These are phyloP conservation scores for Volvox carteri DNA, from an alignment of 163 green algal species.

Conservation along the genomic window DNA sequence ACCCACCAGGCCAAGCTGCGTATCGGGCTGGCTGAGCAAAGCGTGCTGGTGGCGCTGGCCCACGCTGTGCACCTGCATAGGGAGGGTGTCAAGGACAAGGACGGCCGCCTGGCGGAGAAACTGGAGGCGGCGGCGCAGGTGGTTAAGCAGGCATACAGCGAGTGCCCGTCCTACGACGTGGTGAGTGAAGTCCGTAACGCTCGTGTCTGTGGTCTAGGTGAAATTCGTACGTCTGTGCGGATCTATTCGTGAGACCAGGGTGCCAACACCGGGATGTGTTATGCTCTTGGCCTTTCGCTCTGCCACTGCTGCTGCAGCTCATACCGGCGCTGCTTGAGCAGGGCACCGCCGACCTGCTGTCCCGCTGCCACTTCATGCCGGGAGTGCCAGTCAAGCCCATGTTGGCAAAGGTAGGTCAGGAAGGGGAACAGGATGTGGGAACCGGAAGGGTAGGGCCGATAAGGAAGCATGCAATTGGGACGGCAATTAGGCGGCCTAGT, in stretches of 20 bases:
- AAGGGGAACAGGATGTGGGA: not conserved
- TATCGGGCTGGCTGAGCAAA: slow-evolving; percentile 97
- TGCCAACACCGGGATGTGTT: too few species aligned
- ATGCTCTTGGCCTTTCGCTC: not conserved
- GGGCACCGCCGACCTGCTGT: slow-evolving; percentile 30
- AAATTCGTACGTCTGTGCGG: too few species aligned
- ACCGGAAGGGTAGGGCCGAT: too few species aligned
- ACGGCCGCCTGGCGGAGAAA: slow-evolving; percentile 75
- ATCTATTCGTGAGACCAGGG: too few species aligned
- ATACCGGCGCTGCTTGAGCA: slow-evolving; percentile 89
- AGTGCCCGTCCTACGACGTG: slow-evolving; percentile 93
- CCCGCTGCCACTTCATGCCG: slow-evolving; percentile 89
- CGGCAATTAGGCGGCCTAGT: too few species aligned
- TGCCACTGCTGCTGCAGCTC: slow-evolving; percentile 64
- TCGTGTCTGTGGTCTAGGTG: too few species aligned
- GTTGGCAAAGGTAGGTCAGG: slow-evolving; percentile 93
- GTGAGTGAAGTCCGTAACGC: slow-evolving; percentile 51
- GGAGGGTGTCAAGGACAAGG: slow-evolving; percentile 59
- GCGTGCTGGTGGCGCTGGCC: slow-evolving; percentile 91
- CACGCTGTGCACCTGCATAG: slow-evolving; percentile 85
- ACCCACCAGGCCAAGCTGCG: slow-evolving; percentile 96
- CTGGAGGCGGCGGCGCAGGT: slow-evolving; percentile 83
- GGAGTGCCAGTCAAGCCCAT: slow-evolving; percentile 95
- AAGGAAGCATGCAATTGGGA: too few species aligned
- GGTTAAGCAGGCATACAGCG: slow-evolving; percentile 92